Base-by-base conservation (phyloP, 495 filamentous ascomycete genomes). In the Daldinia grandis region DNA sequence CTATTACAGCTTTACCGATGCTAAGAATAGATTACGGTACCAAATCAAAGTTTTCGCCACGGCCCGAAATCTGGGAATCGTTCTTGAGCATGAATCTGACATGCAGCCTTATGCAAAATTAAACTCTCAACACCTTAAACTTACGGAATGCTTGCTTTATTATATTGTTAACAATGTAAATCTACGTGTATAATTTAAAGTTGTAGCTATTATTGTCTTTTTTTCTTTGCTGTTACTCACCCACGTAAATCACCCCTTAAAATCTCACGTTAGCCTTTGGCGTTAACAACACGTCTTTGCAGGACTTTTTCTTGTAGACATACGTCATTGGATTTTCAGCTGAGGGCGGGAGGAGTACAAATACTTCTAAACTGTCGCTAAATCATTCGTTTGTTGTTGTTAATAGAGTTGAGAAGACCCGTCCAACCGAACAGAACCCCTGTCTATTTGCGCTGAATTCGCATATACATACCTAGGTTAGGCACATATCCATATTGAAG, bases 201-300 rank as follows among this genome's bases (percentile, higher is more conserved):
- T n/a, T 14, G 19, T 12, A 9, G 9, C 7, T 21, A 21, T 24
- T 47, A 9, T 21, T 47, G 42, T 47, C 49, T 10, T 24, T 30
- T 53, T 53, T 25, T 53, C 25, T 27, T 53, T n/a, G 25, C n/a
- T 30, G 6, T 17, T 53, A 53, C 10, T 53, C 49, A 53, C 15
- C 49, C 25, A 42, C 35, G 12, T 65, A 38, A 24, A 21, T 50
- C 31, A 33, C 35, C 15, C 27, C 24, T 56, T 28, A 27, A 38
- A 55, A 17, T 58, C 63, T 71, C 58, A 66, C 59, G 63, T 71
- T 44, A 71, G 68, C 68, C 68, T 71, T 40, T 42, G 57, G 51
- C 25, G 54, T 33, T 44, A 24, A 58, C 27, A 65, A 25, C 54
- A 44, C 58, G 42, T 54, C 68, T 58, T 62, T 66, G 68, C 58